Percentiles rank a stretch among this genome's conserved stretches.
phyloP scores from a whole-genome alignment of 345 rosid species.

The Boechera divaricarpa region DNA sequence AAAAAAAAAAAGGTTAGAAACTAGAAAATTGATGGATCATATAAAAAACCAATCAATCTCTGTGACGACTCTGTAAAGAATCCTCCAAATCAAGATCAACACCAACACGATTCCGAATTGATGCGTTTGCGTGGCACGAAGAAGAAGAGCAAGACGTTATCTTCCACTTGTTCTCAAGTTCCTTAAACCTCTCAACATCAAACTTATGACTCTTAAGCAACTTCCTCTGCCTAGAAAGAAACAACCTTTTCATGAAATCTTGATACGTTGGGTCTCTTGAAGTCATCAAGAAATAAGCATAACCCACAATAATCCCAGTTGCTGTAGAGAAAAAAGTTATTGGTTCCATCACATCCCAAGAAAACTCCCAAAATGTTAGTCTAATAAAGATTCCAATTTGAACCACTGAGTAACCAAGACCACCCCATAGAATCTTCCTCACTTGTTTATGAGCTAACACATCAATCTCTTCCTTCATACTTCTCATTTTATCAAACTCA shows the following conservation, averaged over 20 bases:
- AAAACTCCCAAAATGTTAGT: conserved; percentile 92
- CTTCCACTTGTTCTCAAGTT: conserved; percentile 69
- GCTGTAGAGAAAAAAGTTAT: conserved; percentile 78
- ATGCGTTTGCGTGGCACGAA: conserved; percentile 53
- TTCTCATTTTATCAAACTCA: conserved; percentile 72
- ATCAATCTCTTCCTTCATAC: conserved; percentile 85
- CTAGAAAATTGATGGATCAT: background rate
- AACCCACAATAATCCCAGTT: conserved; percentile 72
- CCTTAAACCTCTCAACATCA: conserved; percentile 68
- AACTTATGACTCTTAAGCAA: conserved; percentile 65
- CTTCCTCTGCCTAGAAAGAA: conserved; percentile 84
- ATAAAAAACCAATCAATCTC: conserved; percentile 41
- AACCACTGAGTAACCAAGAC: conserved; percentile 59
- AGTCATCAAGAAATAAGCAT: conserved; percentile 81
- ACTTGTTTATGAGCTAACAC: conserved; percentile 88
- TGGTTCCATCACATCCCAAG: conserved; percentile 98
- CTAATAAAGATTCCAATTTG: conserved; percentile 77
- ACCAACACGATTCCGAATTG: conserved; percentile 66
- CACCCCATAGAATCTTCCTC: conserved; percentile 76
- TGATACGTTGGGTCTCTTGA: conserved; percentile 94
- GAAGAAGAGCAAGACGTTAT: conserved; percentile 35
- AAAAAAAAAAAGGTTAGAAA: background rate
- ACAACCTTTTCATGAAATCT: conserved; percentile 92
- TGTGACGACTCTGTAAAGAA: conserved; percentile 51
- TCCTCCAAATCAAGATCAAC: conserved; percentile 75